phyloP scores from a whole-genome alignment of 805 yeast species.

The Teunomyces aglyptinius region DNA sequence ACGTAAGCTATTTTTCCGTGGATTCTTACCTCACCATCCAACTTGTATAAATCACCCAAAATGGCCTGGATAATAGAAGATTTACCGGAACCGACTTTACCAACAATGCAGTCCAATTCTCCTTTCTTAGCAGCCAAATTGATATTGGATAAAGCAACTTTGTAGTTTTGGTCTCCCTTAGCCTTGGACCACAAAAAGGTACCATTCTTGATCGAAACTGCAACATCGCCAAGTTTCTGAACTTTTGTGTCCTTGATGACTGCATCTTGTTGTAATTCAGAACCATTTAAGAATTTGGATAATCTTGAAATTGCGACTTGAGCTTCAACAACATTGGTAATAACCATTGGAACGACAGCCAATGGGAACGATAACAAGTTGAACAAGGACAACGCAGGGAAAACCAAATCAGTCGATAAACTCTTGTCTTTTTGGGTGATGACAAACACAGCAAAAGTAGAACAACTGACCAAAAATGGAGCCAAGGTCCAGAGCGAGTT shows the following conservation, averaged over 20 bases:
- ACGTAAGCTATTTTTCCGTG: constrained; percentile 86
- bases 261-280: constrained; percentile 82
- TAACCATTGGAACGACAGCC: constrained; percentile 87
- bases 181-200: constrained; percentile 78
- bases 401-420: constrained; percentile 84
- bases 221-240: constrained; percentile 59
- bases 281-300: constrained; percentile 64
- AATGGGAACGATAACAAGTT: constrained; percentile 89
- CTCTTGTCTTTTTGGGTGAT: constrained; percentile 55
- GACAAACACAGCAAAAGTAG: constrained; percentile 82
- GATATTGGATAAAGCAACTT: constrained; percentile 63
- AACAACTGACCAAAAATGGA: constrained; percentile 85
- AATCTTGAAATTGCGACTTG: constrained; percentile 80
- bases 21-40: constrained; percentile 66
- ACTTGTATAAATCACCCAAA: constrained; percentile 77
- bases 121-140: constrained; percentile 68
- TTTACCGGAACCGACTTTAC: constrained; percentile 89
- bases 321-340: constrained; percentile 83
- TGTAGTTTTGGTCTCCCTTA: constrained; percentile 54
- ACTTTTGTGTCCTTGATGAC: constrained; percentile 53
- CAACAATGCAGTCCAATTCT: constrained; percentile 80
- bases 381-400: constrained; percentile 86
- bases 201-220: constrained; percentile 60
- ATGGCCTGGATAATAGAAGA: constrained; percentile 77
- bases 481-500: constrained; percentile 80